Percentiles rank a stretch among this genome's conserved stretches.
phyloP scores from a whole-genome alignment of 805 yeast species.

The Candida coquimbonensis region DNA sequence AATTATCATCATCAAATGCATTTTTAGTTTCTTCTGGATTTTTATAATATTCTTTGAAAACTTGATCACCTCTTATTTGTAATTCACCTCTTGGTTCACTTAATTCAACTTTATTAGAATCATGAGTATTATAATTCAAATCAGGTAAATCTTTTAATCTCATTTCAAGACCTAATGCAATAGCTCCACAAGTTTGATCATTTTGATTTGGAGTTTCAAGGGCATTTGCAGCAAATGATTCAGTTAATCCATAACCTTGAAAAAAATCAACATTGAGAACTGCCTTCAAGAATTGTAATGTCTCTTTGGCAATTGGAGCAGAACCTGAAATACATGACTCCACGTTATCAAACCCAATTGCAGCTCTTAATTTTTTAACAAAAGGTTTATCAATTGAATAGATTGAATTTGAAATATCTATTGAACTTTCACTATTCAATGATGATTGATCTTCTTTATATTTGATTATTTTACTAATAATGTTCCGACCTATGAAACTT shows the following conservation, averaged over 20 bases:
- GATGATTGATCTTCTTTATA: slow-evolving; percentile 4
- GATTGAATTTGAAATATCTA: slow-evolving; percentile 1
- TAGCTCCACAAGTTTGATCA: slow-evolving; percentile 26
- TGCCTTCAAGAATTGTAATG: slow-evolving; percentile 47
- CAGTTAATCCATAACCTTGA: slow-evolving; percentile 53
- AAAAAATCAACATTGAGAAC: slow-evolving; percentile 36
- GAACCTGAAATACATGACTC: slow-evolving; percentile 36
- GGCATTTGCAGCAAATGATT: slow-evolving; percentile 42
- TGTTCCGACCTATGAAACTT: slow-evolving; percentile 4
- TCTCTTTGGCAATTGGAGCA: slow-evolving; percentile 53
- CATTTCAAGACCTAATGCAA: slow-evolving; percentile 38
- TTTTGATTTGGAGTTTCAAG: slow-evolving; percentile 19
- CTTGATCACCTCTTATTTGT: slow-evolving; percentile 45
- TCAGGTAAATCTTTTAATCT: slow-evolving; percentile 41
- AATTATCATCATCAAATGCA: slow-evolving; percentile 39
- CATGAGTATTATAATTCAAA: slow-evolving; percentile 30
- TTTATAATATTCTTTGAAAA: slow-evolving; percentile 44
- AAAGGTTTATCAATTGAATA: slow-evolving; percentile 29
- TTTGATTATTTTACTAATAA: slow-evolving; percentile 6
- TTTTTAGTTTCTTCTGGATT: slow-evolving; percentile 40
- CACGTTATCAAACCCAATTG: slow-evolving; percentile 34
- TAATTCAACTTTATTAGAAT: slow-evolving; percentile 17
- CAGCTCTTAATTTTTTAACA: slow-evolving; percentile 18
- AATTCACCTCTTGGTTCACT: slow-evolving; percentile 39
- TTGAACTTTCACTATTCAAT: slow-evolving; percentile 7